Evolutionary conservation across 1,284 basidiomycete species (phyloP), one percentile per base, ranked within the genome.

Genomic region (Laetiporus sulphureus): DNA sequence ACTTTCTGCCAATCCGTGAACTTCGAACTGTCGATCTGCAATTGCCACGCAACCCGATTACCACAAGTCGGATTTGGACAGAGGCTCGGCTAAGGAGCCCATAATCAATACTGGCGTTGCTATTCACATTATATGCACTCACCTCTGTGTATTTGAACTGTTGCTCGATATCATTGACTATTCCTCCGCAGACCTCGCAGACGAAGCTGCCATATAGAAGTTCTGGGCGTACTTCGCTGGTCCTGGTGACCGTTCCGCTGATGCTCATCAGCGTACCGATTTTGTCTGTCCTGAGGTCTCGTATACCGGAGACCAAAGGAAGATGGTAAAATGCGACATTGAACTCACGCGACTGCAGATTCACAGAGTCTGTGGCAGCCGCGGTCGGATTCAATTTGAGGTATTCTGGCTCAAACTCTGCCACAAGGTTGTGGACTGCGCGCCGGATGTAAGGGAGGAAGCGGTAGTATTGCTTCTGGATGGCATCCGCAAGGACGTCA

Each of bases 1-100:
- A 99, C 93, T 64, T 97, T 98, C 64, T 99, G 96, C 96, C 96
- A 99, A 62, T 99, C 96, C 6, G 90, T 89, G 64, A 99, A 99
- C 59, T 93, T 94, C 35, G 91, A 95, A 45, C 87, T 86, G 60
- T 99, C 95, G 41, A 98, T 93, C 59, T 94, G 91, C 40, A 99
- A 77, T 59, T 94, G 85, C 95, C 95, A 99, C 29, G 79, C 82
- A 23, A 71, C 67, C 23, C 92, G 80, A 64, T 99, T 99, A 38
- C 90, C 86, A 58, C 96, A 99, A 2, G 85, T 86, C 7, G 85
- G 82, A 58, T 98, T 98, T 2, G 88, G 91, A 62, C 96, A 99
- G 44, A 98, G 73, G 47, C 82, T 82, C 10, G 96, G 96, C 89
- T 94, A 50, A 2, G 44, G 21, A 31, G 13, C 43, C 35, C 22